A percentile compares a stretch with the other conserved stretches of the same genome.
Evolutionary conservation across 169 alveolate species (phyloP).

Genomic region (Cyclospora cayetanensis): DNA sequence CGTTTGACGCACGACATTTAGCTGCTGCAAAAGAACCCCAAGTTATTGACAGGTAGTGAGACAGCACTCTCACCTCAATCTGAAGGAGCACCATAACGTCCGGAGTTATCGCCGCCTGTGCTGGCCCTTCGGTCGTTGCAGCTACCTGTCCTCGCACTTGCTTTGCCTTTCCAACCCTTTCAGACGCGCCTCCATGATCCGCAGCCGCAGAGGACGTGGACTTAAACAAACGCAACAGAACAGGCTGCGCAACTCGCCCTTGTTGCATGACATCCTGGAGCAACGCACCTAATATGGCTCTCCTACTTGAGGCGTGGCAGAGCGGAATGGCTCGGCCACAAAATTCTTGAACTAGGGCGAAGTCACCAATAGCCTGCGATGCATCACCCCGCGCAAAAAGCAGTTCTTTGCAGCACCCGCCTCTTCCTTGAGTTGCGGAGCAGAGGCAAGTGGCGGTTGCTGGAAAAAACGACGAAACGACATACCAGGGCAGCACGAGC

Average conservation of each 20-base stretch:
- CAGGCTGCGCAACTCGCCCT: conserved; percentile 24
- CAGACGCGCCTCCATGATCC: conserved; percentile 22
- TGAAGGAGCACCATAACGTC: conserved; percentile 57
- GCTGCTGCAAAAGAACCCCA: too few relatives aligned
- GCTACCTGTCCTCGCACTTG: conserved; percentile 27
- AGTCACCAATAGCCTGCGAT: conserved; percentile 56
- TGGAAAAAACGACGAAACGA: not conserved
- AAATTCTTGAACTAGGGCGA: conserved; percentile 50
- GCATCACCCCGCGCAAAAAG: not conserved
- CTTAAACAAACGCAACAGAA: conserved; percentile 43
- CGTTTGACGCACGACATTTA: too few relatives aligned
- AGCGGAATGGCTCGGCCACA: conserved; percentile 35
- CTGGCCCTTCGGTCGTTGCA: not conserved
- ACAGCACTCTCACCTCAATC: conserved; percentile 40
- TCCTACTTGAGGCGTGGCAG: conserved; percentile 57
- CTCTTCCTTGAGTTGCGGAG: too few relatives aligned
- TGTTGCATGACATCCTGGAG: conserved; percentile 53
- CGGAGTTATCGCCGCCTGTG: conserved; percentile 34
- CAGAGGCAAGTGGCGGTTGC: not conserved
- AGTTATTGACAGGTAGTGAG: too few relatives aligned
- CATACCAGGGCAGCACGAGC: conserved; percentile 62
- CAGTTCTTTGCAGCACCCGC: too few relatives aligned
- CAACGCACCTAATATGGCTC: conserved; percentile 44
- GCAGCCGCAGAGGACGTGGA: not conserved
- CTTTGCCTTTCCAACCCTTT: not conserved